These are phyloP conservation scores for Phoma herbarum DNA, from an alignment of 2,329 filamentous ascomycete species.

Conservation along the genomic window DNA sequence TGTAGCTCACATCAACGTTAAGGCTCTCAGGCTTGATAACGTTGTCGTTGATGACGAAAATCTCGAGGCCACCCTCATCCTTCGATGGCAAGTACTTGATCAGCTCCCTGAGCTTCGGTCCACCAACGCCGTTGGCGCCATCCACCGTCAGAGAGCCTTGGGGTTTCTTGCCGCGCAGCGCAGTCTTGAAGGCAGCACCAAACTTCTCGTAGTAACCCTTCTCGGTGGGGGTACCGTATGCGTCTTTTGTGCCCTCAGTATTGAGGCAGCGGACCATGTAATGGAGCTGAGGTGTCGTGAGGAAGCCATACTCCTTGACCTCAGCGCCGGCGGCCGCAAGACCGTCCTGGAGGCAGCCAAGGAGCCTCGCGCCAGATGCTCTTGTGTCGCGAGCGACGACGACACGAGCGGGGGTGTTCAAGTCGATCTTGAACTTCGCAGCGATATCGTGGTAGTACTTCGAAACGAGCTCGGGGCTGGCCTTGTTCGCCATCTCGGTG, in stretches of 20 bases:
- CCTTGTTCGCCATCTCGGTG: conserved; percentile 86
- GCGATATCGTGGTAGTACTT: conserved; percentile 80
- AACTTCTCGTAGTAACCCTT: conserved; percentile 96
- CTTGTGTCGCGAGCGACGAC: conserved; percentile 93
- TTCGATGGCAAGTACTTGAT: conserved; percentile 80
- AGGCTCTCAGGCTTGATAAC: conserved; percentile 88
- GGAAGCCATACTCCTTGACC: conserved; percentile 84
- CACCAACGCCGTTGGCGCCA: conserved; percentile 96
- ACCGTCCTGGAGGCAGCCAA: conserved; percentile 79
- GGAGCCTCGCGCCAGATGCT: conserved; percentile 86
- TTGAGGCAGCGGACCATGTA: conserved; percentile 96
- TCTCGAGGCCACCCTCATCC: conserved; percentile 73
- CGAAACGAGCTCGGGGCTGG: conserved; percentile 76
- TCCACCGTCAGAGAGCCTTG: conserved; percentile 83
- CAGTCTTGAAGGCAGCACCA: conserved; percentile 80
- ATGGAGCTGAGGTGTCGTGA: conserved; percentile 97
- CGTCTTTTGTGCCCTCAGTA: conserved; percentile 83
- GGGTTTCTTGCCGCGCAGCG: conserved; percentile 76
- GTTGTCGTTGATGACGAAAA: conserved; percentile 91
- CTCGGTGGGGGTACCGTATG: conserved; percentile 90
- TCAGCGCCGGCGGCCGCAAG: conserved; percentile 78
- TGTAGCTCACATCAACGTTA: conserved; percentile 78
- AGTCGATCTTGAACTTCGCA: conserved; percentile 65
- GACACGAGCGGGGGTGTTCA: conserved; percentile 75
- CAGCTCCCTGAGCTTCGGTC: conserved; percentile 86